Evolutionary conservation across 2,329 filamentous ascomycete genomes (phyloP).

Genomic region (Epichloe sp.): DNA sequence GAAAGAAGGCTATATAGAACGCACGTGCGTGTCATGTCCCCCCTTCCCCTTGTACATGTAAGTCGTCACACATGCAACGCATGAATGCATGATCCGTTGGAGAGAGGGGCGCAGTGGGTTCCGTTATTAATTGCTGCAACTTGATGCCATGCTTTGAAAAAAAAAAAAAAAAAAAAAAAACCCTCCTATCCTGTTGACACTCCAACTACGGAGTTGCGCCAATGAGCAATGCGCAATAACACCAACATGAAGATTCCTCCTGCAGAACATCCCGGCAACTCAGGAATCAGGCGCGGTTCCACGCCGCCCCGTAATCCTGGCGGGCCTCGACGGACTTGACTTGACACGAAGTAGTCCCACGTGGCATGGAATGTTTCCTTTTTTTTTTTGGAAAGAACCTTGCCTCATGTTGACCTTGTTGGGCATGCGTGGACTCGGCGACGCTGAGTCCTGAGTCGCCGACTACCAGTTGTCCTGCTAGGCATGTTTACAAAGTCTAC

Average conservation of each 20-base stretch:
- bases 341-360: too few species aligned
- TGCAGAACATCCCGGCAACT: conserved; percentile 1
- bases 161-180: background rate
- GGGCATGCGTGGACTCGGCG: too few species aligned
- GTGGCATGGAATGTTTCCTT: background rate
- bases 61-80: background rate
- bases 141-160: background rate
- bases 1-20: background rate
- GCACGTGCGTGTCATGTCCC: conserved; percentile 3
- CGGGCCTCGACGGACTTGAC: too few species aligned
- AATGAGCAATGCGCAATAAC: too few species aligned
- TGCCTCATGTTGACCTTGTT: too few species aligned
- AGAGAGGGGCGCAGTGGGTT: background rate
- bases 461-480: too few species aligned
- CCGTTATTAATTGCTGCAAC: background rate
- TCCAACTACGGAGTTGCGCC: too few species aligned
- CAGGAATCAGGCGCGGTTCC: conserved; percentile 15
- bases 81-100: conserved; percentile 3
- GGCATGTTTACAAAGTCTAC: too few species aligned
- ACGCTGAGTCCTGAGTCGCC: too few species aligned
- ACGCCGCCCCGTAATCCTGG: conserved; percentile 11
- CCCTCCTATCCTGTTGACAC: too few species aligned
- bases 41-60: background rate
- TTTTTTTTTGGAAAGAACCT: too few species aligned
- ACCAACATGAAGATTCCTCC: too few species aligned